Conservation (phyloP, 2,329 filamentous ascomycete genomes). For the Fusarium duplospermum region DNA sequence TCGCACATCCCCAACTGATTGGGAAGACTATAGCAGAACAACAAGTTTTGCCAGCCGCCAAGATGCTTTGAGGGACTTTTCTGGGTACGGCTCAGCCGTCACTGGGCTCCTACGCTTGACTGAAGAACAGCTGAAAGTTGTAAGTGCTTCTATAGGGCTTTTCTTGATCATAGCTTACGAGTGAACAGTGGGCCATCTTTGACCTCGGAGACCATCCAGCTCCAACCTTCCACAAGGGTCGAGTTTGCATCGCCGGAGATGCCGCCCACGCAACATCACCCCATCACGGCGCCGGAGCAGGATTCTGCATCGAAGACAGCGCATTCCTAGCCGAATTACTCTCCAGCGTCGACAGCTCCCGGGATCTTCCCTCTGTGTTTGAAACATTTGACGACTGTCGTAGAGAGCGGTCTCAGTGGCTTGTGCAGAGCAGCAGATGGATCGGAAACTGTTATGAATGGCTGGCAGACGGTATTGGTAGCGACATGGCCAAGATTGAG, state of each 20-base stretch:
- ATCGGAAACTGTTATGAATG: conserved; percentile 57
- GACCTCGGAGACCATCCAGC: conserved; percentile 58
- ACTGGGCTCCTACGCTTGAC: conserved; percentile 46
- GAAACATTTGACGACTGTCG: conserved; percentile 63
- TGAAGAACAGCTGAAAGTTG: conserved; percentile 40
- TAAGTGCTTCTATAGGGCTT: conserved; percentile 6
- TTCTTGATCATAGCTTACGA: neutral
- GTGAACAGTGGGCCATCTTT: conserved; percentile 57
- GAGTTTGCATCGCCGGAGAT: conserved; percentile 67
- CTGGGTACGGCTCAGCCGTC: conserved; percentile 48
- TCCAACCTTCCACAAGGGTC: conserved; percentile 54
- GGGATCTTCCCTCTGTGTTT: conserved; percentile 40
- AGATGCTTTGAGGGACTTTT: conserved; percentile 51
- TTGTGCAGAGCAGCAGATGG: conserved; percentile 63
- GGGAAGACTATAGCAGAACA: conserved; percentile 36
- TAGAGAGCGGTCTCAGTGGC: conserved; percentile 59
- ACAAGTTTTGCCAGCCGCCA: conserved; percentile 40
- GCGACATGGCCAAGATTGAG: conserved; percentile 27
- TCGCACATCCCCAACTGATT: conserved; percentile 47
- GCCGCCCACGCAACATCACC: conserved; percentile 73
- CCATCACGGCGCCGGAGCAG: conserved; percentile 68
- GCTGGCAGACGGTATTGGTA: conserved; percentile 46
- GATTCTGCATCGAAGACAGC: conserved; percentile 67
- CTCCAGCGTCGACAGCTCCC: conserved; percentile 48
- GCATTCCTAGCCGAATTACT: conserved; percentile 58